Conservation (phyloP, 805 yeast genomes). For the Groenewaldozyma salmanticensis region DNA sequence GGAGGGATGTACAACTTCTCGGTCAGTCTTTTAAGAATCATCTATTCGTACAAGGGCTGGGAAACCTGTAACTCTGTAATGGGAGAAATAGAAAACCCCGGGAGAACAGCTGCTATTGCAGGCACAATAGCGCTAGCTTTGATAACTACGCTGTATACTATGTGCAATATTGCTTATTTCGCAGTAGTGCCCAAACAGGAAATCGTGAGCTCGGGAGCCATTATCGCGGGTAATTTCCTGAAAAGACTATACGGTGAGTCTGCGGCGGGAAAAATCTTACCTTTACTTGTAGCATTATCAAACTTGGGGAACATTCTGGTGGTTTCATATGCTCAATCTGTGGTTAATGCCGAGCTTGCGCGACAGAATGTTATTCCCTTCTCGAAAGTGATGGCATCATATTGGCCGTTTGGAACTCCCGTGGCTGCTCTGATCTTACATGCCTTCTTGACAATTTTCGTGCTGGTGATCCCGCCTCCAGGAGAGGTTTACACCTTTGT, state of each 20-base stretch:
- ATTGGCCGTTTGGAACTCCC: constrained; percentile 31
- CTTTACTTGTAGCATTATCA: constrained; percentile 49
- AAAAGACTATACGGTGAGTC: constrained; percentile 48
- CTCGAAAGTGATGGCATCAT: constrained; percentile 35
- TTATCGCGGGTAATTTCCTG: constrained; percentile 56
- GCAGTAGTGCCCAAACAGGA: constrained; percentile 38
- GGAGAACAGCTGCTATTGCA: constrained; percentile 45
- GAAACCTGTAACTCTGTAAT: constrained; percentile 58
- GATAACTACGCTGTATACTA: constrained; percentile 44
- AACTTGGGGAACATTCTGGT: constrained; percentile 58
- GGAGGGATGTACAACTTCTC: constrained; percentile 42
- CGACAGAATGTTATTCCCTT: constrained; percentile 42
- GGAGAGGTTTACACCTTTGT: constrained; percentile 56
- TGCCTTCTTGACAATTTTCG: constrained; percentile 45
- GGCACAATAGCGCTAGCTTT: constrained; percentile 49
- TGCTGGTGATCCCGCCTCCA: constrained; percentile 50
- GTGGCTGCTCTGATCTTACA: constrained; percentile 41
- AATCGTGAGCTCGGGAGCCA: constrained; percentile 43
- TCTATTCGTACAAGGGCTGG: constrained; percentile 63
- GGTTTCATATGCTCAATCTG: constrained; percentile 50
- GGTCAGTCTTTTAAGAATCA: constrained; percentile 48
- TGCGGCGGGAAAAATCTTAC: constrained; percentile 40
- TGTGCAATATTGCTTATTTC: constrained; percentile 50
- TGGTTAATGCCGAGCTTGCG: constrained; percentile 51
- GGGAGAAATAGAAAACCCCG: constrained; percentile 48